Conservation (phyloP, 1,284 basidiomycete species). For the Ganoderma multipileum region DNA sequence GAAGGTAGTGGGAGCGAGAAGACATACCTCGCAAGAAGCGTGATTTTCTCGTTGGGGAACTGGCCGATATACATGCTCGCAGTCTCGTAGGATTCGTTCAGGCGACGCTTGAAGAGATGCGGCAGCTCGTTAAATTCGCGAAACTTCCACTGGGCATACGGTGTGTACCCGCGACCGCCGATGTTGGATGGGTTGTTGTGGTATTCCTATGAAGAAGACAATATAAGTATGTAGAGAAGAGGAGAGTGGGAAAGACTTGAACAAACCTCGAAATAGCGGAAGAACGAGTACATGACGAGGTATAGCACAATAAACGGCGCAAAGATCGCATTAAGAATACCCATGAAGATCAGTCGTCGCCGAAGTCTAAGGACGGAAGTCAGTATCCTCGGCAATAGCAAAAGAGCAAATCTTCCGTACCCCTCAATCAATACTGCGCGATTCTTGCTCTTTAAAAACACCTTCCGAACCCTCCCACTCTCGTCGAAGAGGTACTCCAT, state of each 20-base stretch:
- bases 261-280: conserved; percentile 96
- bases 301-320: conserved; percentile 99
- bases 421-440: conserved; percentile 81
- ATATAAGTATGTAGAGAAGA: not conserved
- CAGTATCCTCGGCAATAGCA: not conserved
- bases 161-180: conserved; percentile 91
- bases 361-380: conserved; percentile 60
- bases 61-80: conserved; percentile 97
- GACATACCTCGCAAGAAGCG: conserved; percentile 83
- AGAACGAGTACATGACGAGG: conserved; percentile 97
- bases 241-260: not conserved
- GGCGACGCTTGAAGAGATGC: conserved; percentile 87
- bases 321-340: conserved; percentile 92
- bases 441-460: conserved; percentile 89
- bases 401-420: conserved; percentile 51
- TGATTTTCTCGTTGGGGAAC: conserved; percentile 94
- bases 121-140: conserved; percentile 98
- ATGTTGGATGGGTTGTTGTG: conserved; percentile 98
- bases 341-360: conserved; percentile 95
- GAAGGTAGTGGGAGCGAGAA: not conserved
- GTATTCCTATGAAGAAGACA: conserved; percentile 77
- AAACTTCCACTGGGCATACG: conserved; percentile 98
- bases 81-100: conserved; percentile 88
- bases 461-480: conserved; percentile 87
- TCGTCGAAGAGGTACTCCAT: conserved; percentile 94